Percentiles rank a stretch among this genome's conserved stretches.
These are phyloP conservation scores for Euphrasia confusa DNA, from an alignment of 257 asterid species.

Conservation along the genomic window DNA sequence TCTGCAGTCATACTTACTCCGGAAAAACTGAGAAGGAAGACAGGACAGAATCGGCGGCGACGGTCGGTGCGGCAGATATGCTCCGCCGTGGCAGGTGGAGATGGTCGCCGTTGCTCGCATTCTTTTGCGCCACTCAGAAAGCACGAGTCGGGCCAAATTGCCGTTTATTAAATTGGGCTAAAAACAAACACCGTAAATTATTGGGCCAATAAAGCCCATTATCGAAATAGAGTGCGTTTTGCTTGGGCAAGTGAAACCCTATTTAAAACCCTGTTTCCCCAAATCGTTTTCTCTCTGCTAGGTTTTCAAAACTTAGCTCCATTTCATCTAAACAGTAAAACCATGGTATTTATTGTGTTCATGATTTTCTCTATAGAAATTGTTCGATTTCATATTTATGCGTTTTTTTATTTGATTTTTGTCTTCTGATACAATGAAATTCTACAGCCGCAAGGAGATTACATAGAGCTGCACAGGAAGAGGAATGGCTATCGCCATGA, in stretches of 20 bases:
- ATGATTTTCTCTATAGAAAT: background rate
- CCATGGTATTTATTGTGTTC: no score
- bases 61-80: constrained; percentile 18
- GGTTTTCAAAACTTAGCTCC: no score
- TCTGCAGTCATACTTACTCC: constrained; percentile 17
- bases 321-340: no score
- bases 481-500: constrained; percentile 87
- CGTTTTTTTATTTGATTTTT: no score
- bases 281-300: no score
- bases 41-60: background rate
- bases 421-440: background rate
- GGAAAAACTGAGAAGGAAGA: constrained; percentile 3
- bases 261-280: no score
- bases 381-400: constrained; percentile 25
- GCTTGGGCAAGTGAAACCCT: no score
- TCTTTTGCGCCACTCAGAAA: constrained; percentile 5
- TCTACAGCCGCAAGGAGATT: constrained; percentile 96
- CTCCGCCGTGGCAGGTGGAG: constrained; percentile 35
- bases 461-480: constrained; percentile 81
- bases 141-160: background rate
- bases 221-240: background rate
- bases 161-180: background rate
- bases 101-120: constrained; percentile 26
- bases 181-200: background rate
- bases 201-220: constrained; percentile 18